These are phyloP conservation scores for Funneliformis mosseae DNA, from an alignment of 192 early-diverging fungal genomes.

Conservation along the genomic window DNA sequence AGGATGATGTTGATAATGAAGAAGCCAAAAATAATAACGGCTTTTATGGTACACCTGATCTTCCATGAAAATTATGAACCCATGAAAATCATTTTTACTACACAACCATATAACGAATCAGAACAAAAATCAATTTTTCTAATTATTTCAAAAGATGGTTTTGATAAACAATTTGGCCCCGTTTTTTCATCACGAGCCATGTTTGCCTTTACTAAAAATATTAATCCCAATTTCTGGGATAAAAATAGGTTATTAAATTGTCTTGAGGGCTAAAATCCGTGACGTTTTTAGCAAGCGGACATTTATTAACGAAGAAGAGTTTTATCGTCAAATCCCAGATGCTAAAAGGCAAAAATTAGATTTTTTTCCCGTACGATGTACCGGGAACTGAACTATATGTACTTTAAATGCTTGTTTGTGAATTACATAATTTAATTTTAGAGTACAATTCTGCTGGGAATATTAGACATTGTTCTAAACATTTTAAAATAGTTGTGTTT, in stretches of 20 bases:
- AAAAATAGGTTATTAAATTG: background rate
- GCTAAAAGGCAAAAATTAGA: background rate
- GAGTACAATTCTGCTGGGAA: no score
- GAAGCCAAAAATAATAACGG: no score
- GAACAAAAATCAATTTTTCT: slow-evolving; percentile 12
- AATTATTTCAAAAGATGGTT: slow-evolving; percentile 18
- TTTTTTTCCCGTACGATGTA: slow-evolving; percentile 15
- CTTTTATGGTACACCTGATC: background rate
- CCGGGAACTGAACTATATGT: no score
- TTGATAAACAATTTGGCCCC: slow-evolving; percentile 31
- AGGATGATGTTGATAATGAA: no score
- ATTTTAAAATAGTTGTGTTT: no score
- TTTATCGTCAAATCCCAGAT: background rate
- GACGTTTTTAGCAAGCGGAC: background rate
- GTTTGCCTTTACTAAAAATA: background rate
- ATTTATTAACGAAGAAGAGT: background rate
- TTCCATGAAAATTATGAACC: background rate
- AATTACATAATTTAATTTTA: no score
- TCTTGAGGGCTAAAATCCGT: background rate
- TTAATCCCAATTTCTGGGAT: slow-evolving; percentile 23
- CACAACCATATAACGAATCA: slow-evolving; percentile 15
- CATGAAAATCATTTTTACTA: slow-evolving; percentile 1
- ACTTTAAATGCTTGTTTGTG: no score
- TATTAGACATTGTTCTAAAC: no score
- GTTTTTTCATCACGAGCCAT: slow-evolving; percentile 27